Evolutionary conservation across 306 rosid genomes (phyloP).

Genomic region (Glycyrrhiza uralensis): DNA sequence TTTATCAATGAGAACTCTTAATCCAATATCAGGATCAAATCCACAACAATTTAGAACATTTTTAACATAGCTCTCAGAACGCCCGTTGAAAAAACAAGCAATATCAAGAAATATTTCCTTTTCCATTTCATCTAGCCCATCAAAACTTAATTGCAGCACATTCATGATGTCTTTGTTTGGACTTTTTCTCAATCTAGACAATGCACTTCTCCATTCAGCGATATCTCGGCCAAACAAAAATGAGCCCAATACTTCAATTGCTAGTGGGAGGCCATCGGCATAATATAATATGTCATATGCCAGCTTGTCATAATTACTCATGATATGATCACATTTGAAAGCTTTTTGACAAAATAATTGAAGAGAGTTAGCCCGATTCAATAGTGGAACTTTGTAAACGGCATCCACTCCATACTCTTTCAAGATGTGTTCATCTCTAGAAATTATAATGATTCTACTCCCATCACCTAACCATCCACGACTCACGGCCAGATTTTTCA

Average conservation of each 20-base stretch:
- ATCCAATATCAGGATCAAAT: constrained; percentile 11
- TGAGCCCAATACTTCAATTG: background rate
- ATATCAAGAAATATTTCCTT: background rate
- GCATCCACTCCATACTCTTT: background rate
- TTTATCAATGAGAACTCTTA: background rate
- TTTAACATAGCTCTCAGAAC: background rate
- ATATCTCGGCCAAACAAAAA: background rate
- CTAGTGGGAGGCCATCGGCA: background rate
- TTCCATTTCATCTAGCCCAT: background rate
- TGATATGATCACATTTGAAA: background rate
- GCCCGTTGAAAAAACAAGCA: background rate
- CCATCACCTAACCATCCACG: background rate
- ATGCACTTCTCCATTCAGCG: background rate
- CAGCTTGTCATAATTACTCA: background rate
- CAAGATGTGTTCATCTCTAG: background rate
- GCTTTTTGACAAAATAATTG: background rate
- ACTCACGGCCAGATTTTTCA: background rate
- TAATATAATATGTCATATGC: background rate
- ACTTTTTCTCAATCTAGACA: background rate
- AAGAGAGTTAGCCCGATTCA: background rate
- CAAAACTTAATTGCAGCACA: background rate
- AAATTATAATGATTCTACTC: background rate
- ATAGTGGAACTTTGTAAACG: background rate
- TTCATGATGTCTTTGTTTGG: background rate
- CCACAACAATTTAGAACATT: background rate